Base-by-base conservation (phyloP, 2,329 filamentous ascomycete genomes). In the Penicillium hordei region DNA sequence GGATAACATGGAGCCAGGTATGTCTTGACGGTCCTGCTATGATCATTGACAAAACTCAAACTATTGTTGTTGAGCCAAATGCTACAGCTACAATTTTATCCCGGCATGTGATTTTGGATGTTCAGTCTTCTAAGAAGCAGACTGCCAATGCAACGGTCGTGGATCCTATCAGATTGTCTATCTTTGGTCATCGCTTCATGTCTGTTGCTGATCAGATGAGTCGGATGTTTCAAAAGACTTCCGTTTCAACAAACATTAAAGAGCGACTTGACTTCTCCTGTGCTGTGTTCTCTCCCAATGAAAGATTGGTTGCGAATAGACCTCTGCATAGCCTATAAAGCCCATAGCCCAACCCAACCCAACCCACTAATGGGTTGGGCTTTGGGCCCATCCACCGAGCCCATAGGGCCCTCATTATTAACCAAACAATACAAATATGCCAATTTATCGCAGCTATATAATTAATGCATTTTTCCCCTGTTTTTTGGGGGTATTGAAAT, bases 261-360 rank as follows among this genome's bases (percentile, higher is more conserved):
- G 90, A 93, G 89, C 85, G 90, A 5, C 81, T 93, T 1, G 90
- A 94, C 68, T 94, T 91, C 67, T 92, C 89, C 3, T 94, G 90
- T 62, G 90, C 90, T 25, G 81, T 93, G 1, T 93, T 93, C 62
- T 90, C 92, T 64, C 83, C 86, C 0, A 84, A 86, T 12, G 90
- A 90, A n/a, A 89, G 88, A 0, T 78, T 93, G 1, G 90, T 93
- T 1, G 77, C 77, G 5, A 79, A 79, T 60, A n/a, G n/a, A n/a
- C n/a, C n/a, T n/a, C n/a, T n/a, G n/a, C n/a, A n/a, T n/a, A n/a
- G n/a, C n/a, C n/a, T n/a, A n/a, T n/a, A n/a, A n/a, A n/a, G n/a
- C n/a, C n/a, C n/a, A n/a, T n/a, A n/a, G n/a, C n/a, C n/a, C n/a
- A n/a, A n/a, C n/a, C n/a, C n/a, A n/a, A n/a, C n/a, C n/a, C n/a